Conservation (phyloP, 2,329 filamentous ascomycete genomes). For the Fusarium robinianum region DNA sequence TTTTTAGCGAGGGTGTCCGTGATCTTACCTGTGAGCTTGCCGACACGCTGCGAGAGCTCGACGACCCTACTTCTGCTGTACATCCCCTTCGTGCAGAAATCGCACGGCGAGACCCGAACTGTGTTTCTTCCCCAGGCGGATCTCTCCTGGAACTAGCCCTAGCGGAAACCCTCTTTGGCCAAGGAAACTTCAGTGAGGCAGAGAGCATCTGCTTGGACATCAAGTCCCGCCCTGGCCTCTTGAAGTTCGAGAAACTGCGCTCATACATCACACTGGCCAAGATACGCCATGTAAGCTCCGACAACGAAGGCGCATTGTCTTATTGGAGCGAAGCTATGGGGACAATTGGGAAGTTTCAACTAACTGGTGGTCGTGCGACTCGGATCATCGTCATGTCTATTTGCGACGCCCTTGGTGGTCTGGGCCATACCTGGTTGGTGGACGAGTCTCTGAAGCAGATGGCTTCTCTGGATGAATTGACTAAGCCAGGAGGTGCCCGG, state of each 20-base stretch:
- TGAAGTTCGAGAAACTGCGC: slow-evolving; percentile 29
- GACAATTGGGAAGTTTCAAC: slow-evolving; percentile 25
- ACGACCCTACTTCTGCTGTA: slow-evolving; percentile 20
- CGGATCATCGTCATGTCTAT: slow-evolving; percentile 27
- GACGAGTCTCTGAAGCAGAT: slow-evolving; percentile 26
- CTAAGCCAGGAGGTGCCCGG: slow-evolving; percentile 27
- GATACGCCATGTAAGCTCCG: slow-evolving; percentile 23
- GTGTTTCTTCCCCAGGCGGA: slow-evolving; percentile 18
- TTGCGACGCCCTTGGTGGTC: slow-evolving; percentile 26
- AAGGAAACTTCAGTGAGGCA: slow-evolving; percentile 22
- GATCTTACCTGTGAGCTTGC: slow-evolving; percentile 31
- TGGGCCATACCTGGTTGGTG: slow-evolving; percentile 28
- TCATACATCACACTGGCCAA: slow-evolving; percentile 26
- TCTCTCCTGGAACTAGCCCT: slow-evolving; percentile 27
- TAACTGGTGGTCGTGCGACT: slow-evolving; percentile 26
- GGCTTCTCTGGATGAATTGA: slow-evolving; percentile 23
- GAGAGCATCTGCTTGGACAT: slow-evolving; percentile 22
- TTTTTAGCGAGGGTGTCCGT: slow-evolving; percentile 28
- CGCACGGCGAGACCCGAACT: slow-evolving; percentile 11
- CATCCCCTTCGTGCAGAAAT: slow-evolving; percentile 23
- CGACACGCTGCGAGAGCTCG: slow-evolving; percentile 27
- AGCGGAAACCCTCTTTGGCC: slow-evolving; percentile 28
- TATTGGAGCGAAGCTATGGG: slow-evolving; percentile 30
- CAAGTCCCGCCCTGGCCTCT: slow-evolving; percentile 16
- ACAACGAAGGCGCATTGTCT: slow-evolving; percentile 23